Base-by-base conservation (phyloP, 2,329 filamentous ascomycete genomes). In the Neobulgaria alba region DNA sequence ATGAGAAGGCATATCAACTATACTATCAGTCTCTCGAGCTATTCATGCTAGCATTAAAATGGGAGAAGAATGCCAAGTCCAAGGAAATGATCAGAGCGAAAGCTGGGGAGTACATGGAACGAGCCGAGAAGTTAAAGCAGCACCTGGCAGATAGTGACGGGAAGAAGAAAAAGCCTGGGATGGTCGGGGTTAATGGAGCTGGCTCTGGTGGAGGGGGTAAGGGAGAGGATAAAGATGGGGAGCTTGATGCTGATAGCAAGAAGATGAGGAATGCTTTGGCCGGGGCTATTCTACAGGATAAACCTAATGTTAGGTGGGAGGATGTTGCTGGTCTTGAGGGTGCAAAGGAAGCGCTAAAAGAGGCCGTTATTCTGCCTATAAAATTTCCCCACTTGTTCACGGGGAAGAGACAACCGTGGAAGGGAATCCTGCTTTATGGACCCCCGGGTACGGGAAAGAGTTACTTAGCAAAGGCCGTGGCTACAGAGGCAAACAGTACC, bases 21-120 rank as follows among this genome's bases (percentile, higher is more conserved):
- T 98, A 98, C 76, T 95, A 95, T 71, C 82, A 87, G 54, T 82
- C 90, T 38, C 84, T 98, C 55, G 90, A 98, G 67, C 79, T 96
- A 43, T 98, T 96, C 72, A 95, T 98, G 85, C 84, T 96, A 47
- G 92, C 92, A 23, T 75, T 98, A 46, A 98, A 98, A 72, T 98
- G 90, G 90, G 92, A 98, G 70, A 98, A 96, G 76, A 96, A 95
- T 68, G 80, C 85, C 49, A 90, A 89, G 56, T 89, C 87, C 50
- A 96, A 96, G 71, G 88, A 93, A 61, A 94, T 95, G 77, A 95
- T 98, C 64, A 83, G 92, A 54, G 79, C 85, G 55, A 96, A 96
- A 71, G 88, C 89, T 15, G 85, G 74, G 56, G 90, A 95, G 62
- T 98, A 98, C 72, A 95, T 98, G 83, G 90, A 95, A 66, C 86